phyloP scores from a whole-genome alignment of 768 basidiomycete genomes.

The Boletellus ananiceps region DNA sequence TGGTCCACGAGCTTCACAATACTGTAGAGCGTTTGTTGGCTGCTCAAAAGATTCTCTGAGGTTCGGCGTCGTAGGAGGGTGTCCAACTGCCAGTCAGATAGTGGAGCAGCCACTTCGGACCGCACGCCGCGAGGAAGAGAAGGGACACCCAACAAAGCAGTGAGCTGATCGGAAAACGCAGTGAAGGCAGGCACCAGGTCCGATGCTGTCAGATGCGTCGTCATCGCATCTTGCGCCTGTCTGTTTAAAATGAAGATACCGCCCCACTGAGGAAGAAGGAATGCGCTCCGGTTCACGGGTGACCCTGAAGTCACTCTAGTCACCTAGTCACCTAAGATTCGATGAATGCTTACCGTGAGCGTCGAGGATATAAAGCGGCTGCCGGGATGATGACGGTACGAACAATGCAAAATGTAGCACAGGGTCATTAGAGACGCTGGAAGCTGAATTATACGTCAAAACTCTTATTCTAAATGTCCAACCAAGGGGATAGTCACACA shows the following conservation, averaged over 20 bases:
- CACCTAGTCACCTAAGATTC: conserved; percentile 2
- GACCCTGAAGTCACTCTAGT: conserved; percentile 36
- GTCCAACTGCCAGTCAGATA: conserved; percentile 80
- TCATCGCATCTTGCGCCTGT: conserved; percentile 23
- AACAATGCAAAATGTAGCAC: conserved; percentile 92
- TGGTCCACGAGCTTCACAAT: conserved; percentile 81
- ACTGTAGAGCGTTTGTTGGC: conserved; percentile 72
- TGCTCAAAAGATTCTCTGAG: conserved; percentile 61
- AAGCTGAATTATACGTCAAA: conserved; percentile 49
- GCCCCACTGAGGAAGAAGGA: conserved; percentile 93
- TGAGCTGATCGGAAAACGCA: conserved; percentile 67
- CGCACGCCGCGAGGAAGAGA: conserved; percentile 47
- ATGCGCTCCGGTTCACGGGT: conserved; percentile 54
- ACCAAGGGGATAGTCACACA: conserved; percentile 52
- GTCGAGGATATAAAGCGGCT: conserved; percentile 67
- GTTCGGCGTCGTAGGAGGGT: conserved; percentile 67
- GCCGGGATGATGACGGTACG: conserved; percentile 64
- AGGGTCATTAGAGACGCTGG: conserved; percentile 88
- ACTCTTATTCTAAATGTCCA: neutral
- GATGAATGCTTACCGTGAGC: conserved; percentile 39
- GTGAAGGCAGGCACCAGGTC: conserved; percentile 53
- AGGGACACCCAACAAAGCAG: conserved; percentile 78
- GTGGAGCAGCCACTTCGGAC: conserved; percentile 20
- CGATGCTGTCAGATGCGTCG: conserved; percentile 30
- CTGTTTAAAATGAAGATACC: conserved; percentile 79